A percentile compares a stretch with the other conserved stretches of the same genome.
These are phyloP conservation scores for Fraxinus greggii DNA, from an alignment of 305 asterid genomes.

Conservation along the genomic window DNA sequence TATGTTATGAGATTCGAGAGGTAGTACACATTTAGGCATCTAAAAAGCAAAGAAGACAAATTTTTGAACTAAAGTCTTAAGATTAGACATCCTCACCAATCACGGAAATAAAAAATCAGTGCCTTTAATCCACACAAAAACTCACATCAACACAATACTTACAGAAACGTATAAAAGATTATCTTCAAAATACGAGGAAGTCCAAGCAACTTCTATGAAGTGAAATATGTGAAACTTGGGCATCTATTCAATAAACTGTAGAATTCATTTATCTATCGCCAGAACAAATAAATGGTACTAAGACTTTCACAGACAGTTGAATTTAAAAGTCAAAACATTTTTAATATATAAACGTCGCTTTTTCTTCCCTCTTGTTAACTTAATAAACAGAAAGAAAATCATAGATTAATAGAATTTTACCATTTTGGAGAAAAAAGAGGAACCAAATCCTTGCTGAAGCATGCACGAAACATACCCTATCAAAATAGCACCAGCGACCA, in stretches of 20 bases:
- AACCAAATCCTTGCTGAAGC: slow-evolving; percentile 89
- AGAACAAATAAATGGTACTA: not conserved
- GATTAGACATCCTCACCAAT: not conserved
- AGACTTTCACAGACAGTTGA: not conserved
- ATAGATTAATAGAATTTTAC: slow-evolving; percentile 34
- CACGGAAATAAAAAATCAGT: not conserved
- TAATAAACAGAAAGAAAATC: not conserved
- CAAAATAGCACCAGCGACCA: slow-evolving; percentile 85
- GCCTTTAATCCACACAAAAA: not conserved
- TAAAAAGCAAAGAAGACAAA: not conserved
- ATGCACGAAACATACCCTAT: slow-evolving; percentile 65
- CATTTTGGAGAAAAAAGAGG: slow-evolving; percentile 52
- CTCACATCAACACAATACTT: not conserved
- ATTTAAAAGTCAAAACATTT: not conserved
- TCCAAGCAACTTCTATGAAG: not conserved
- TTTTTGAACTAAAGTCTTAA: not conserved
- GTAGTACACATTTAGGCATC: not conserved
- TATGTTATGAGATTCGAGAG: slow-evolving; percentile 1
- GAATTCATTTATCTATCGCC: not conserved
- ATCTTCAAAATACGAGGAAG: not conserved
- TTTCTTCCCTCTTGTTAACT: not conserved
- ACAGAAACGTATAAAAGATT: not conserved
- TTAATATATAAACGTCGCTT: not conserved
- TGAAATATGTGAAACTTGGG: not conserved
- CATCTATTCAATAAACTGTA: not conserved